Percentiles rank a stretch among this genome's conserved stretches.
Conservation (phyloP, 2,329 filamentous ascomycete species). For the Zymoseptoria crescenta region DNA sequence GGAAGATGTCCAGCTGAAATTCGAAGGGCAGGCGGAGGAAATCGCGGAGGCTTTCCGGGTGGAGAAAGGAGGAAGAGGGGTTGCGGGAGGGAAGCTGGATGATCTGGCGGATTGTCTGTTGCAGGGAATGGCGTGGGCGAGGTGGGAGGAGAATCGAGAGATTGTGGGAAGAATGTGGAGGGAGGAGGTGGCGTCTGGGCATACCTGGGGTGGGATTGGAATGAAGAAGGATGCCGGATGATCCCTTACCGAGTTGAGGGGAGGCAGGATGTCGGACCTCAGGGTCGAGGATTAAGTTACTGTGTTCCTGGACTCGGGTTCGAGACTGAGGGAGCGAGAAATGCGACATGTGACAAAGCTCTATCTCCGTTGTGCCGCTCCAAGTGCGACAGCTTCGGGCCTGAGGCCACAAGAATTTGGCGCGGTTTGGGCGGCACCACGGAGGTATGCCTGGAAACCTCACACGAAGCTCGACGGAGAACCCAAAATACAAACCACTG, state of each 20-base stretch:
- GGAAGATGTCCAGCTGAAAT: slow-evolving; percentile 16
- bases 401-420: no score
- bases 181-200: background rate
- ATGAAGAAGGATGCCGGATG: background rate
- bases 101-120: slow-evolving; percentile 73
- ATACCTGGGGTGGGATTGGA: background rate
- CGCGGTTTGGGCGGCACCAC: no score
- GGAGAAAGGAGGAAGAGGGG: slow-evolving; percentile 17
- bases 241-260: background rate
- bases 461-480: no score
- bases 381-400: no score
- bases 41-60: slow-evolving; percentile 30
- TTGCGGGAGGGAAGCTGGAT: slow-evolving; percentile 56
- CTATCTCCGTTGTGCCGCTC: no score
- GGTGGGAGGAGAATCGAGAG: slow-evolving; percentile 61
- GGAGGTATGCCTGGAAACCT: no score
- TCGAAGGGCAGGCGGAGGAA: slow-evolving; percentile 30
- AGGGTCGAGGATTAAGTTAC: no score
- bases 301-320: no score
- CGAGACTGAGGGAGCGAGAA: no score
- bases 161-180: slow-evolving; percentile 1
- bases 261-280: background rate
- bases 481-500: no score
- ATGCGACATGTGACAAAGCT: no score
- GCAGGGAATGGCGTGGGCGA: slow-evolving; percentile 68